Evolutionary conservation across 2,329 filamentous ascomycete genomes (phyloP).

Genomic region (Bertia moriformis): DNA sequence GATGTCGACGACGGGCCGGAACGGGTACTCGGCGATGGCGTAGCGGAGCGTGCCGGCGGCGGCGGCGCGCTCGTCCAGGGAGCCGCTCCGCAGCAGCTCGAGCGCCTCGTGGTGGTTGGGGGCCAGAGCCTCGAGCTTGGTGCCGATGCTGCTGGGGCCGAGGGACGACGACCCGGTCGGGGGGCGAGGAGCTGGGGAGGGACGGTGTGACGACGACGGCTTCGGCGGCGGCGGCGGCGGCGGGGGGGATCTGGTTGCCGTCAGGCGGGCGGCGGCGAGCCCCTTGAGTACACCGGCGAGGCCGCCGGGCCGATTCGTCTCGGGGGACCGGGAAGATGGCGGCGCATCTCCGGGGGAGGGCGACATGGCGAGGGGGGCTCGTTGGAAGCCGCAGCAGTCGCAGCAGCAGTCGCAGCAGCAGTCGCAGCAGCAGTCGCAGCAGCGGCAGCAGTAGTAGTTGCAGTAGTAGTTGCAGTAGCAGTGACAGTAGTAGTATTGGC

Average conservation of each 20-base stretch:
- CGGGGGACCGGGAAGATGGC: slow-evolving; percentile 35
- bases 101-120: slow-evolving; percentile 37
- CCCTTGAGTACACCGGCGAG: slow-evolving; percentile 51
- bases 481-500: too few species aligned
- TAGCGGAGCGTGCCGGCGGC: slow-evolving; percentile 42
- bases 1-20: slow-evolving; percentile 43
- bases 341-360: slow-evolving; percentile 40
- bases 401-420: too few species aligned
- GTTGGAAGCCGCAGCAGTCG: too few species aligned
- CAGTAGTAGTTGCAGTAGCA: too few species aligned
- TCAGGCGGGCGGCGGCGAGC: slow-evolving; percentile 37
- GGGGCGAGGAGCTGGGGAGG: slow-evolving; percentile 29
- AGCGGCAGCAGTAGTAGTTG: too few species aligned
- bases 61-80: slow-evolving; percentile 34
- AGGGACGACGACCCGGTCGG: slow-evolving; percentile 23
- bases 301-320: slow-evolving; percentile 38
- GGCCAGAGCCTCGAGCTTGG: slow-evolving; percentile 25
- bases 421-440: too few species aligned
- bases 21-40: slow-evolving; percentile 40
- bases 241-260: slow-evolving; percentile 28
- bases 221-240: slow-evolving; percentile 19
- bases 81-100: slow-evolving; percentile 35
- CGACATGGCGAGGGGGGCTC: too few species aligned
- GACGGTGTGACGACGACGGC: slow-evolving; percentile 17
- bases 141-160: too few species aligned